Conservation (phyloP, 768 basidiomycete species). For the Cyclocybe aegerita region DNA sequence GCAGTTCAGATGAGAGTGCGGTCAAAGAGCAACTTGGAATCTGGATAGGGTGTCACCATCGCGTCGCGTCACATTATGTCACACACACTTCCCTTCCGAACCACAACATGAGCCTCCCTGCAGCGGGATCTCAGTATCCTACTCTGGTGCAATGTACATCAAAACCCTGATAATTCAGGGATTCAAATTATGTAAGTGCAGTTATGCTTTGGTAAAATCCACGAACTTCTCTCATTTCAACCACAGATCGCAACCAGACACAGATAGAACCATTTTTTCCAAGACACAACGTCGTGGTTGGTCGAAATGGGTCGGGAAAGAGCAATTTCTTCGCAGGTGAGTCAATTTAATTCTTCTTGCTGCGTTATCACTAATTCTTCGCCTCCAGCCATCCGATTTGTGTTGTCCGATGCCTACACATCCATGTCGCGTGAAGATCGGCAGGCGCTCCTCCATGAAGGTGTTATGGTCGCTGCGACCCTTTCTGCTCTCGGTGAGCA, state of each 20-base stretch:
- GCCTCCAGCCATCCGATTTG: slow-evolving; percentile 86
- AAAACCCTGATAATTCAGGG: slow-evolving; percentile 91
- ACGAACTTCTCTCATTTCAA: slow-evolving; percentile 4
- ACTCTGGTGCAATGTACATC: slow-evolving; percentile 61
- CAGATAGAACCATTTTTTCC: slow-evolving; percentile 95
- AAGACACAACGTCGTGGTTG: slow-evolving; percentile 94
- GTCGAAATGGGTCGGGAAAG: slow-evolving; percentile 97
- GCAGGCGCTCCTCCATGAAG: slow-evolving; percentile 91
- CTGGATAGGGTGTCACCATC: no score
- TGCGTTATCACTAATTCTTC: not conserved
- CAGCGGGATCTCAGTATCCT: not conserved
- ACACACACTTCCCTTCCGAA: not conserved
- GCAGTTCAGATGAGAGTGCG: no score
- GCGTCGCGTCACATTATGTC: no score
- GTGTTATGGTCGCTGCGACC: slow-evolving; percentile 83
- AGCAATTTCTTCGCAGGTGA: slow-evolving; percentile 96
- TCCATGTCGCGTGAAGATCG: slow-evolving; percentile 94
- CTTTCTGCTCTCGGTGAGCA: slow-evolving; percentile 84
- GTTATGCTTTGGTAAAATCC: not conserved
- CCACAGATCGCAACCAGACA: slow-evolving; percentile 78
- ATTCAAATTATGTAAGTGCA: slow-evolving; percentile 91
- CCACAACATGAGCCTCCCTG: not conserved
- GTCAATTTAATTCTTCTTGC: slow-evolving; percentile 18
- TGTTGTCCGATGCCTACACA: slow-evolving; percentile 95
- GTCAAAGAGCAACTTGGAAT: no score